Percentiles rank a stretch among this genome's conserved stretches.
Conservation (phyloP, 2,329 filamentous ascomycete genomes). For the Penicillium hesseltinei region DNA sequence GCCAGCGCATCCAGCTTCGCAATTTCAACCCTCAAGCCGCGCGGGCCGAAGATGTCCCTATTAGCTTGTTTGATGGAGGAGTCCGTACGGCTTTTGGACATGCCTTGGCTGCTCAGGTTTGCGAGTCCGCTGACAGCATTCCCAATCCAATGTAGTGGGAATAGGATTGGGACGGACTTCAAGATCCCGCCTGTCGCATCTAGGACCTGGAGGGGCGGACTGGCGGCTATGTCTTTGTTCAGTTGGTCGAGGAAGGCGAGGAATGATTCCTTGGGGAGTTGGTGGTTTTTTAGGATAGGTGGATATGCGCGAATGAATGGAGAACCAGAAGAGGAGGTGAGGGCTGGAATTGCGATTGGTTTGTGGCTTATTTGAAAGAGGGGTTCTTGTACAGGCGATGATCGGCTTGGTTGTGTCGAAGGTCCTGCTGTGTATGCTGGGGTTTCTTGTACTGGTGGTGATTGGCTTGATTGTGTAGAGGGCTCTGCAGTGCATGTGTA, state of each 20-base stretch:
- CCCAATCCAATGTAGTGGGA: slow-evolving; percentile 26
- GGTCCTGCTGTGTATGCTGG: slow-evolving; percentile 1
- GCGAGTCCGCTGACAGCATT: slow-evolving; percentile 24
- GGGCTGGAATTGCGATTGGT: slow-evolving; percentile 20
- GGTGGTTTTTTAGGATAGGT: slow-evolving; percentile 9
- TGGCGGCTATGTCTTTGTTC: slow-evolving; percentile 25
- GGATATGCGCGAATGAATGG: slow-evolving; percentile 21
- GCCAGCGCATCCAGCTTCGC: slow-evolving; percentile 29
- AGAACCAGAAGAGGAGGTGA: slow-evolving; percentile 12
- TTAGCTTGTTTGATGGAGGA: slow-evolving; percentile 23
- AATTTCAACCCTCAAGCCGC: slow-evolving; percentile 27
- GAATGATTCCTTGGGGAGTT: slow-evolving; percentile 19
- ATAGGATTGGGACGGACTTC: slow-evolving; percentile 24
- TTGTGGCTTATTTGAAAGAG: neutral
- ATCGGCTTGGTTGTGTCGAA: neutral
- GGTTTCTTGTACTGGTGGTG: neutral
- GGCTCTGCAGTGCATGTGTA: neutral
- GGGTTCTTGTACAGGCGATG: neutral
- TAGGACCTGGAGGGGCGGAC: slow-evolving; percentile 29
- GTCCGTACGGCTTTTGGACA: slow-evolving; percentile 28
- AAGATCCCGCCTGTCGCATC: slow-evolving; percentile 28
- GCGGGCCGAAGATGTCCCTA: slow-evolving; percentile 25
- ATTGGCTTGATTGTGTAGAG: neutral
- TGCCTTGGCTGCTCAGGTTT: slow-evolving; percentile 19
- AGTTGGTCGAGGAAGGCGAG: slow-evolving; percentile 28